Evolutionary conservation across 1,284 basidiomycete genomes (phyloP).

Genomic region (Cryptococcus depauperatus): DNA sequence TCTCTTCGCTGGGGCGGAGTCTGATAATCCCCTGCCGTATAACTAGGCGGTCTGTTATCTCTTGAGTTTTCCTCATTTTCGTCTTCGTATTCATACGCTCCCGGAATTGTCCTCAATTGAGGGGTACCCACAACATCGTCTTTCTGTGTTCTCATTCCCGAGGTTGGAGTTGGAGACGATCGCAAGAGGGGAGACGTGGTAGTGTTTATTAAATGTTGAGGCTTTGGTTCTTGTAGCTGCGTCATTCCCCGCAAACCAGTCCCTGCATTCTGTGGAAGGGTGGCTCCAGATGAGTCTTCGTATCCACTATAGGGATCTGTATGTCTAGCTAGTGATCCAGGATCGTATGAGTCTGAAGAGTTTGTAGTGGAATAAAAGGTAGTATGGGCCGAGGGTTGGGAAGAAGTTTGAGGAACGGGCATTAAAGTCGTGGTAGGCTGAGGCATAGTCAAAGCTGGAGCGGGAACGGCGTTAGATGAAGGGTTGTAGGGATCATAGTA

Average conservation of each 20-base stretch:
- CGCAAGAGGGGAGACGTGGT: constrained; percentile 1
- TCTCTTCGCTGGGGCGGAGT: too few species aligned
- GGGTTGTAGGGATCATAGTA: constrained; percentile 15
- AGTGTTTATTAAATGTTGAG: constrained; percentile 11
- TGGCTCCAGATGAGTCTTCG: constrained; percentile 28
- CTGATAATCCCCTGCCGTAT: constrained; percentile 13
- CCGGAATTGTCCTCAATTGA: neutral
- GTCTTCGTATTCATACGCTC: neutral
- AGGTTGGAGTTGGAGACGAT: constrained; percentile 1
- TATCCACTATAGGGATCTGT: constrained; percentile 25
- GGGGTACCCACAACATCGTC: neutral
- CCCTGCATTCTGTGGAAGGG: constrained; percentile 4
- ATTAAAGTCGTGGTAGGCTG: constrained; percentile 11
- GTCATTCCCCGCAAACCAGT: neutral
- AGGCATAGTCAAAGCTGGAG: constrained; percentile 11
- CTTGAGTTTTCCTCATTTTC: constrained; percentile 1
- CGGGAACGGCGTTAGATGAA: constrained; percentile 1
- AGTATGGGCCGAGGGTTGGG: neutral
- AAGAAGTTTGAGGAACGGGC: constrained; percentile 1
- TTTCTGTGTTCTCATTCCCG: neutral
- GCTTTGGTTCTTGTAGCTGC: constrained; percentile 10
- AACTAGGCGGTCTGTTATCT: constrained; percentile 14
- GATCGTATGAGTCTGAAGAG: constrained; percentile 16
- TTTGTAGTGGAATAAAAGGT: constrained; percentile 6
- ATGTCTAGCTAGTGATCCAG: constrained; percentile 11